These are phyloP conservation scores for Vaccinium corymbosum DNA, from an alignment of 148 eudicot species.

Conservation along the genomic window DNA sequence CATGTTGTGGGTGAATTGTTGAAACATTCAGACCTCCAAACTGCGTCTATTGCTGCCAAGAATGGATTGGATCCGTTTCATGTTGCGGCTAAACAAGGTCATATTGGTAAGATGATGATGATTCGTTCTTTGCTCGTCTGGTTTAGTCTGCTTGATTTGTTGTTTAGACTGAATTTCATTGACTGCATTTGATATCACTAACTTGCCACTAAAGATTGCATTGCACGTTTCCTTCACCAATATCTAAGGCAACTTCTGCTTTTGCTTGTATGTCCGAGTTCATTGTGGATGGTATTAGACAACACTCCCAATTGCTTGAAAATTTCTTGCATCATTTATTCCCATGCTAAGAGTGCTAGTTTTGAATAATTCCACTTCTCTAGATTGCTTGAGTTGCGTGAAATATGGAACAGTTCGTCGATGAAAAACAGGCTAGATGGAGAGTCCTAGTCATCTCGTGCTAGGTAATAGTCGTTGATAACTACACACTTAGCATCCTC, in stretches of 20 bases:
- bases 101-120: conserved; percentile 59
- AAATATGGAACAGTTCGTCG: not conserved
- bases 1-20: conserved; percentile 61
- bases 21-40: conserved; percentile 68
- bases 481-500: not conserved
- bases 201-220: not conserved
- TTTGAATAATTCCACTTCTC: not conserved
- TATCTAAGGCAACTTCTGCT: not conserved
- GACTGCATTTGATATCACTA: not conserved
- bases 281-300: not conserved
- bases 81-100: conserved; percentile 87
- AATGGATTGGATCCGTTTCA: conserved; percentile 90
- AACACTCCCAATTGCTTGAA: not conserved
- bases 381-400: not conserved
- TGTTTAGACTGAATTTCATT: not conserved
- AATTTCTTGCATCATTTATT: not conserved
- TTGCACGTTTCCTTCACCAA: not conserved
- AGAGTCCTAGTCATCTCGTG: conserved; percentile 3
- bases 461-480: not conserved
- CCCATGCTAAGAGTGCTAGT: not conserved
- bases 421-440: not conserved
- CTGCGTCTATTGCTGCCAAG: conserved; percentile 67
- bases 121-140: conserved; percentile 4
- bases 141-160: conserved; percentile 7
- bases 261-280: not conserved